Base-by-base conservation (phyloP, 495 filamentous ascomycete species). In the Neurospora tetrasperma region DNA sequence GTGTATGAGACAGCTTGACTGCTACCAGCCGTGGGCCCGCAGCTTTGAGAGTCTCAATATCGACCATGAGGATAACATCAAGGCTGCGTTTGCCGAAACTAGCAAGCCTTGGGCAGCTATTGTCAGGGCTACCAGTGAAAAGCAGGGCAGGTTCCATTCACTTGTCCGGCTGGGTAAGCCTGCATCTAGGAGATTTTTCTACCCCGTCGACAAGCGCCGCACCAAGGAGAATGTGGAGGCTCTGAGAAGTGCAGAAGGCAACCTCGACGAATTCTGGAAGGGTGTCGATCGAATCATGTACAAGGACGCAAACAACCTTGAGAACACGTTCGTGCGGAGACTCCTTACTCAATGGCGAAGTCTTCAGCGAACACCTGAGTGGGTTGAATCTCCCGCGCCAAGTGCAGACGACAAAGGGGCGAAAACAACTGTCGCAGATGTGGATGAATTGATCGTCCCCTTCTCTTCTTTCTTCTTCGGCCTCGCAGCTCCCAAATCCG, bases 191-290 rank as follows among this genome's bases (percentile, higher is more conserved):
- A 83, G 73, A 46, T 88, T 87, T 71, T 41, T 76, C 42, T 88
- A 90, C 75, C 87, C 87, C 16, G 74, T 79, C 6, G 82, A 85
- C 14, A 88, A 87, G 74, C 82, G 80, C 20, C 79, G 80, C 7
- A 88, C 81, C 14, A 80, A 79, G 66, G 79, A 83, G 59, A 88
- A 79, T 48, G 78, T 82, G 0, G 79, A 83, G n/a, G 70, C 75
- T 1, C 12, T 77, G 66, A 70, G 77, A 6, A 39, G 10, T 8
- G 86, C 86, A 4, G 87, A 90, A 71, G 42, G 70, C 0, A 81
- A 83, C 72, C 79, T 89, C 6, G 87, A 89, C 73, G 41, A 18
- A 0, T 87, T 89, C 75, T 90, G 88, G 88, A 59, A 9, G 4
- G 68, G 31, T 43, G 35, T 72, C 62, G 71, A 54, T 38, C 42